These are phyloP conservation scores for Aspergillus sparsus DNA, from an alignment of 495 filamentous ascomycete genomes.

Conservation along the genomic window DNA sequence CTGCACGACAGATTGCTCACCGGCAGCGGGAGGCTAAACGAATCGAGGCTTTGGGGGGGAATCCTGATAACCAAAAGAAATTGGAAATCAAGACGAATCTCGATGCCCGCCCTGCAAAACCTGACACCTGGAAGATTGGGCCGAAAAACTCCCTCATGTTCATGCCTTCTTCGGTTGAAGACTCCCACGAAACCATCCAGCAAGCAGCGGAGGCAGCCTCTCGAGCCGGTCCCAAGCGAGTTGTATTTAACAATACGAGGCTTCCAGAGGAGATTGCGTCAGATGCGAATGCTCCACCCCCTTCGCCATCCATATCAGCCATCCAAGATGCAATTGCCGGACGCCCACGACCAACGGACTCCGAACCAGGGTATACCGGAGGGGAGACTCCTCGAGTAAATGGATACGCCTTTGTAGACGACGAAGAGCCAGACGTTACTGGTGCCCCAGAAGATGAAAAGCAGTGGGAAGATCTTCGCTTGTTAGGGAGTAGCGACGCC, in stretches of 20 bases:
- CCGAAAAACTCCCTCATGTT: constrained; percentile 92
- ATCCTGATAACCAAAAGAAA: constrained; percentile 32
- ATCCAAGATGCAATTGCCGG: constrained; percentile 87
- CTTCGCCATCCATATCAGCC: constrained; percentile 81
- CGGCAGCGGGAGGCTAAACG: constrained; percentile 66
- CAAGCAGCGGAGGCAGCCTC: constrained; percentile 70
- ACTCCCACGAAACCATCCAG: constrained; percentile 61
- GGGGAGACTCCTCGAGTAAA: constrained; percentile 85
- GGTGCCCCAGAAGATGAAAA: constrained; percentile 19
- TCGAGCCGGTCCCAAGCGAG: constrained; percentile 71
- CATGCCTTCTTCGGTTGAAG: constrained; percentile 66
- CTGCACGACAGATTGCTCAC: constrained; percentile 81
- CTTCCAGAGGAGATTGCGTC: constrained; percentile 45
- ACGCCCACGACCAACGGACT: constrained; percentile 60
- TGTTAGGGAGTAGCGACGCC: constrained; percentile 60
- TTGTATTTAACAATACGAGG: constrained; percentile 82
- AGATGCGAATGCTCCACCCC: constrained; percentile 46
- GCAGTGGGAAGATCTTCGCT: constrained; percentile 28
- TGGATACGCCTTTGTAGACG: constrained; percentile 91
- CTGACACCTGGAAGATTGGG: constrained; percentile 71
- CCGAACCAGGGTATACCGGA: constrained; percentile 65
- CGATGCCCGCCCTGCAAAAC: constrained; percentile 72
- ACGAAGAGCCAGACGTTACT: constrained; percentile 59
- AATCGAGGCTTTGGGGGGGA: constrained; percentile 49
- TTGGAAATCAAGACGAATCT: constrained; percentile 56